phyloP scores from a whole-genome alignment of 225 moss, liverwort and hornwort genomes.

The Anthoceros angustus region DNA sequence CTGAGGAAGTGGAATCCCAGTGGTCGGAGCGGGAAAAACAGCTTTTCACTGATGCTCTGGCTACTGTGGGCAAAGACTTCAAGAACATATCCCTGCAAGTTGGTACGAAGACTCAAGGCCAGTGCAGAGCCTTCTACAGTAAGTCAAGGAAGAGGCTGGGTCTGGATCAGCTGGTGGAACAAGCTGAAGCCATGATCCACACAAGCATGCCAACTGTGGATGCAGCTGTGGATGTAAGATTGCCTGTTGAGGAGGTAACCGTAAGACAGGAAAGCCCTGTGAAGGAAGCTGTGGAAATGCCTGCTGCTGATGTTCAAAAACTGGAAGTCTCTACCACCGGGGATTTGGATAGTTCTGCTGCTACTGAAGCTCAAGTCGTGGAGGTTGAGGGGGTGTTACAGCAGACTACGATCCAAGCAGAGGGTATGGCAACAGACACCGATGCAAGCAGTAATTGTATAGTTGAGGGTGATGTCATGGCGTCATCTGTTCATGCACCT shows the following conservation, averaged over 20 bases:
- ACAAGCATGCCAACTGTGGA: constrained; percentile 1
- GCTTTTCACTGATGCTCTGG: constrained; percentile 60
- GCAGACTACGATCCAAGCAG: background rate
- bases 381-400: background rate
- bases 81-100: constrained; percentile 68
- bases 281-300: constrained; percentile 5
- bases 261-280: constrained; percentile 12
- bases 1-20: constrained; percentile 56
- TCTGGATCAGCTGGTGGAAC: constrained; percentile 68
- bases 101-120: constrained; percentile 55
- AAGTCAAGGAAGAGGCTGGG: constrained; percentile 78
- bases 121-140: constrained; percentile 86
- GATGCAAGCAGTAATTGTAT: background rate
- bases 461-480: no score
- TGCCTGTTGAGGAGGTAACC: constrained; percentile 12
- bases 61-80: constrained; percentile 71
- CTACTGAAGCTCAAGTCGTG: constrained; percentile 16
- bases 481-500: no score
- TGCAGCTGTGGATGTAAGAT: constrained; percentile 15
- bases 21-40: constrained; percentile 80
- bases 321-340: background rate
- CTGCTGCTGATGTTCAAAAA: constrained; percentile 4
- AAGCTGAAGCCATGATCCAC: constrained; percentile 15
- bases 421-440: background rate
- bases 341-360: background rate